Conservation (phyloP, 2,329 filamentous ascomycete species). For the Aspergillus pseudoglaucus region DNA sequence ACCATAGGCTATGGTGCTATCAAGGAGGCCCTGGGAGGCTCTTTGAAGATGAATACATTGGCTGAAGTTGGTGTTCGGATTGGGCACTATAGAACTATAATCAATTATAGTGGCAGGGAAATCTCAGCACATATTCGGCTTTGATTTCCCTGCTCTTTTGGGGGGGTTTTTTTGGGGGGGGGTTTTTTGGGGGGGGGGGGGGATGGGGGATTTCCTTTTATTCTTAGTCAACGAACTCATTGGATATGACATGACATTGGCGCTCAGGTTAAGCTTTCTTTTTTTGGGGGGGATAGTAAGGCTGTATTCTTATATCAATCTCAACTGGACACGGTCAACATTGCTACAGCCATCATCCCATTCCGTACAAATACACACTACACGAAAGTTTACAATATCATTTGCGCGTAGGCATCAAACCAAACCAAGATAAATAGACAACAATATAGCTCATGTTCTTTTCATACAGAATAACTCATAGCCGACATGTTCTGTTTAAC, state of each 20-base stretch:
- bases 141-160: conserved; percentile 1
- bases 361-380: not conserved
- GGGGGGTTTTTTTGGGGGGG: not conserved
- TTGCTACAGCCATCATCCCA: not conserved
- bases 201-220: not conserved
- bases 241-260: not conserved
- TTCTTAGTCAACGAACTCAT: not conserved
- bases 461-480: conserved; percentile 10
- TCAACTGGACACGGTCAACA: not conserved
- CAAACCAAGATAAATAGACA: conserved; percentile 2
- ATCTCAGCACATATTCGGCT: conserved; percentile 51
- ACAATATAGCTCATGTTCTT: conserved; percentile 12
- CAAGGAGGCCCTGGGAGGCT: conserved; percentile 70
- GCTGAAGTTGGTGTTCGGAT: conserved; percentile 70
- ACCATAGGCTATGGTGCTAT: conserved; percentile 79
- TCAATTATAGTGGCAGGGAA: conserved; percentile 65
- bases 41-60: conserved; percentile 68
- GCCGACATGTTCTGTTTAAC: conserved; percentile 47
- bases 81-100: conserved; percentile 64
- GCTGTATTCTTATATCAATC: not conserved
- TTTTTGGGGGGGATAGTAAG: too few species aligned
- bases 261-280: not conserved
- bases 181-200: conserved; percentile 5
- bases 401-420: not conserved
- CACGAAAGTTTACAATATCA: conserved; percentile 1